Base-by-base conservation (phyloP, 2,329 filamentous ascomycete genomes). In the Verticillium alfalfae region DNA sequence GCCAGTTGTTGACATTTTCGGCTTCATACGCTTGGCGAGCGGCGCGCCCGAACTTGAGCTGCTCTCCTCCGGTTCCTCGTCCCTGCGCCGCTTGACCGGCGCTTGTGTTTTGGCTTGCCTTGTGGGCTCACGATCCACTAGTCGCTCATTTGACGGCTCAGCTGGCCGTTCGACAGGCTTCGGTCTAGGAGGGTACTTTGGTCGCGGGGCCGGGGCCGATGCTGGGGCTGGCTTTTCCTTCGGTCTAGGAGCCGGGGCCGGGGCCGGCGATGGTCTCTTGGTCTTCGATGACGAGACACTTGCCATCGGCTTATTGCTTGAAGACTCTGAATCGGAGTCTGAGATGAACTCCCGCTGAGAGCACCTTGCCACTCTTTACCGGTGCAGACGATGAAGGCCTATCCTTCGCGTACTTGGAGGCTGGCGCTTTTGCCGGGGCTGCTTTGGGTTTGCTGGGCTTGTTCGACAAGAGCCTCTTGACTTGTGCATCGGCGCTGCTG, bases 41-140 rank as follows among this genome's bases (percentile, higher is more conserved):
- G 84, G 84, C 12, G 81, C 83, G 15, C 82, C 82, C 0, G 84
- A 87, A 71, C 84, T 86, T 2, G 84, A 87, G 67, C 83, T 85
- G 61, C 83, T 84, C 65, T 85, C 79, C 56, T 78, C 72, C 34
- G 78, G 78, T 8, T 81, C 79, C 54, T 78, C 73, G 49, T 84
- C 83, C 1, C 83, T 81, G 2, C 78, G 69, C 38, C 85, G 82
- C 73, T 88, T 88, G 49, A 66, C 64, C 12, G 67, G 62, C 34
- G 74, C 70, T 22, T 76, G 67, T 37, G 71, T 69, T 63, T 73
- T 76, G 59, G 67, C 56, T 34, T 69, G 65, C 61, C 68, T 71
- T 57, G 68, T 65, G 15, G 75, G 70, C 56, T 76, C 75, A 60
- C 67, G 66, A 41, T 62, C 58, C 13, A 59, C 60, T 10, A 58